Evolutionary conservation across 208 protist genomes (phyloP), one percentile per base, ranked within the genome.

Genomic region (Blechomonas ayalai): DNA sequence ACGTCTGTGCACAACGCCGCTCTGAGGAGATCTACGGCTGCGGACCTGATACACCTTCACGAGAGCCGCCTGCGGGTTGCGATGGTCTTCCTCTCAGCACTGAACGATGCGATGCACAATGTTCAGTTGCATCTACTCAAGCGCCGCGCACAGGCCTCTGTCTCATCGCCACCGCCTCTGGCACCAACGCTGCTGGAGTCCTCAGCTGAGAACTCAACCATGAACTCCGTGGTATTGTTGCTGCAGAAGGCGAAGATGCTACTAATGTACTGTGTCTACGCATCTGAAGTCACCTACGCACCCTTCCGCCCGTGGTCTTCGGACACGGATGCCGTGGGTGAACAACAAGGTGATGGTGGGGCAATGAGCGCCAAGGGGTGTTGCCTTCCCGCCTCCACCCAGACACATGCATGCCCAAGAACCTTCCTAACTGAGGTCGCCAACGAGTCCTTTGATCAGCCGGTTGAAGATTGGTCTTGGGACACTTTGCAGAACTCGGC

Each of bases 81-180:
- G 0, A 12, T 70, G 44, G 58, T 74, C 15, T 42, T 77, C 24
- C 49, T 86, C 1, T 76, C 66, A 10, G 50, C 42, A n/a, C 28
- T 86, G 0, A 86, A 86, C 54, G 73, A 80, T 22, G 46, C 67
- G 5, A 29, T 86, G 27, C 68, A 62, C 34, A 69, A 78, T 42
- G 65, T 76, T 9, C 69, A 86, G 41, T 51, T 70, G 36, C 65
- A 67, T n/a, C 63, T 68, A 25, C 44, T 78, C 19, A 58, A 73
- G 36, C 37, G 34, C n/a, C 35, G 19, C 8, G 34, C 7, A 44
- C 23, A 6, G 4, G 37, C 19, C 2, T 4, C 4, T 23, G 25
- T 9, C n/a, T 28, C 3, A 7, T 12, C 42, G 27, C 5, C 7
- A 16, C 27, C 23, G 29, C 23, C 31, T 3, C 19, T 22, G n/a